Conservation (phyloP, 2,329 filamentous ascomycete species). For the Gremmenia infestans region DNA sequence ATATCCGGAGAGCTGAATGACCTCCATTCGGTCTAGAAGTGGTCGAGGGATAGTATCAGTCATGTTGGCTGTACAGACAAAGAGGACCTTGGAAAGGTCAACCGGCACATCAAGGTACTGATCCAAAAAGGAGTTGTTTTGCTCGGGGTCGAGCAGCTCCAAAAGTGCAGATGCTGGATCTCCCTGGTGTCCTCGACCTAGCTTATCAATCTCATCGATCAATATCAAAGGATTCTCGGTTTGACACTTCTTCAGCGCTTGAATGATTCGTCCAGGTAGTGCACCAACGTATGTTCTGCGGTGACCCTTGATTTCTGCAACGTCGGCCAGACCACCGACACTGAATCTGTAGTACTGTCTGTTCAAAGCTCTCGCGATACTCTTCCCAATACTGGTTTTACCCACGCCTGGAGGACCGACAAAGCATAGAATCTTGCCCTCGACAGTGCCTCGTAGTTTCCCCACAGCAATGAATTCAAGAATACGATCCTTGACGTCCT, state of each 20-base stretch:
- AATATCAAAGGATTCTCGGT: slow-evolving; percentile 96
- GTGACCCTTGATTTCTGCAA: slow-evolving; percentile 98
- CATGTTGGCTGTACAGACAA: slow-evolving; percentile 98
- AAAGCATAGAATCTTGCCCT: slow-evolving; percentile 97
- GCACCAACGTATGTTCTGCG: slow-evolving; percentile 94
- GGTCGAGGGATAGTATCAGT: slow-evolving; percentile 95
- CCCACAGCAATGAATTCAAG: slow-evolving; percentile 97
- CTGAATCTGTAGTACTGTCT: slow-evolving; percentile 98
- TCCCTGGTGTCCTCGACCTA: slow-evolving; percentile 91
- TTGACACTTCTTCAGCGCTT: slow-evolving; percentile 97
- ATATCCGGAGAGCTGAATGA: slow-evolving; percentile 93
- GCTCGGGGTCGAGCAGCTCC: slow-evolving; percentile 91
- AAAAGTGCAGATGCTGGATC: slow-evolving; percentile 92
- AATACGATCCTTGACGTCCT: slow-evolving; percentile 98
- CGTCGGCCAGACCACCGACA: slow-evolving; percentile 92
- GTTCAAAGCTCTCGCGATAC: slow-evolving; percentile 89
- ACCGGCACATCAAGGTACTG: slow-evolving; percentile 99
- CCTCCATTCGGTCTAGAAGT: slow-evolving; percentile 92
- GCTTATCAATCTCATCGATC: slow-evolving; percentile 98
- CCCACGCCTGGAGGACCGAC: slow-evolving; percentile 96
- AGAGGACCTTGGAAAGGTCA: slow-evolving; percentile 93
- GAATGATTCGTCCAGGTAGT: slow-evolving; percentile 91
- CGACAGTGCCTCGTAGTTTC: slow-evolving; percentile 92
- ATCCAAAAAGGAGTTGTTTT: slow-evolving; percentile 95
- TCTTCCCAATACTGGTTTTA: slow-evolving; percentile 98